Evolutionary conservation across 2,329 filamentous ascomycete genomes (phyloP).

Genomic region (Arthrobotrys musiformis): DNA sequence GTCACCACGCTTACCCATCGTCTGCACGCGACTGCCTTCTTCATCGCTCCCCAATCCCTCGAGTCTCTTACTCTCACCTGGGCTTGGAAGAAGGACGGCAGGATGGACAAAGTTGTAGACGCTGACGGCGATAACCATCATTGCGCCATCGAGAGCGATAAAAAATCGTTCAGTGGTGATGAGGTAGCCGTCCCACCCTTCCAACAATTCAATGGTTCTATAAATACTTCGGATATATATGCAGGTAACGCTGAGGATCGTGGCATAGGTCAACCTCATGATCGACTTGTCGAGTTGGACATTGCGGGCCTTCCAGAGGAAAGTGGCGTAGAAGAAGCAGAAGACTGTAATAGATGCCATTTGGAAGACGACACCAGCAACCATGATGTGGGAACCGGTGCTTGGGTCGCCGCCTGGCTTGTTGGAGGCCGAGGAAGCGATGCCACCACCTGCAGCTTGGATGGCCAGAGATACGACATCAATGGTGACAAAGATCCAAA

Average conservation of each 20-base stretch:
- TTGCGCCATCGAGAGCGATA: slow-evolving; percentile 66
- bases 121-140: slow-evolving; percentile 66
- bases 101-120: slow-evolving; percentile 66
- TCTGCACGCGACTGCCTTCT: slow-evolving; percentile 13
- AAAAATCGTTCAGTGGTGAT: slow-evolving; percentile 68
- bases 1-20: slow-evolving; percentile 30
- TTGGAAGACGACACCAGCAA: slow-evolving; percentile 71
- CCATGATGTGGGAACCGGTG: slow-evolving; percentile 66
- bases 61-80: slow-evolving; percentile 22
- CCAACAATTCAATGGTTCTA: slow-evolving; percentile 66
- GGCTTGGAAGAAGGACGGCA: slow-evolving; percentile 62
- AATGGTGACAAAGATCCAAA: slow-evolving; percentile 67
- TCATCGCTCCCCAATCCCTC: slow-evolving; percentile 39
- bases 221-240: slow-evolving; percentile 67
- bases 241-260: slow-evolving; percentile 64
- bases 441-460: slow-evolving; percentile 69
- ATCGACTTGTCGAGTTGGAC: slow-evolving; percentile 41
- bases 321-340: slow-evolving; percentile 66
- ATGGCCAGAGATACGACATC: slow-evolving; percentile 69
- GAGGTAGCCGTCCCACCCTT: slow-evolving; percentile 67
- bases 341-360: slow-evolving; percentile 69
- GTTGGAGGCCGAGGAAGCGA: slow-evolving; percentile 65
- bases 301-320: slow-evolving; percentile 63
- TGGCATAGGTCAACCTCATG: slow-evolving; percentile 61
- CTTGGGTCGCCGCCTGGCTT: slow-evolving; percentile 65